Conservation (phyloP, 2,329 filamentous ascomycete genomes). For the Aspergillus calidoustus region DNA sequence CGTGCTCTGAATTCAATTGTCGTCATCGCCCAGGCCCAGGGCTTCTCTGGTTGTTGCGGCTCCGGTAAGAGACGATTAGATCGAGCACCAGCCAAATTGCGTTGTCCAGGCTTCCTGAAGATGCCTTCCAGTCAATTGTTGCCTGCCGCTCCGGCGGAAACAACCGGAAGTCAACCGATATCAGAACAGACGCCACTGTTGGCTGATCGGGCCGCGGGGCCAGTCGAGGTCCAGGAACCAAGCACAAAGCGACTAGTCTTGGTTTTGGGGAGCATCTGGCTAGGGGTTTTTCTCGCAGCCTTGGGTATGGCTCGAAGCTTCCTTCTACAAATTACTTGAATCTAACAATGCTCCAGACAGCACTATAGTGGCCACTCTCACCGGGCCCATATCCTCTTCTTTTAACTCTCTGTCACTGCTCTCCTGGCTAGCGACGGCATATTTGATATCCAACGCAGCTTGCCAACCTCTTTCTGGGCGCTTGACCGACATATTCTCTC, state of each 20-base stretch:
- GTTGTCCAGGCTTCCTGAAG: not conserved
- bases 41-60: not conserved
- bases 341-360: slow-evolving; percentile 56
- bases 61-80: not conserved
- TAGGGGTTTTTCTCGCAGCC: slow-evolving; percentile 61
- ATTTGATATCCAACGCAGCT: slow-evolving; percentile 85
- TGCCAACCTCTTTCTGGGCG: slow-evolving; percentile 84
- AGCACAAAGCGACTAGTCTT: slow-evolving; percentile 52
- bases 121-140: slow-evolving; percentile 19
- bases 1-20: not conserved
- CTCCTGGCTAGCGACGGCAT: slow-evolving; percentile 86
- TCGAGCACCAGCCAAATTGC: not conserved
- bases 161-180: slow-evolving; percentile 15
- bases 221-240: slow-evolving; percentile 46
- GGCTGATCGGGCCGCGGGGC: slow-evolving; percentile 23
- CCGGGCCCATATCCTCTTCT: slow-evolving; percentile 79
- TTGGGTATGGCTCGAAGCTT: slow-evolving; percentile 45
- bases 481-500: slow-evolving; percentile 85
- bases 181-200: slow-evolving; percentile 42
- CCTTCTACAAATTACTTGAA: not conserved
- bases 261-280: slow-evolving; percentile 57
- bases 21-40: not conserved
- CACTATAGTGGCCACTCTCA: slow-evolving; percentile 84
- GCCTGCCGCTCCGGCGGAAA: slow-evolving; percentile 8
- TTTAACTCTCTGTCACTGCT: slow-evolving; percentile 81